Evolutionary conservation across 768 basidiomycete species (phyloP).

Genomic region (Dentipellis fragilis): DNA sequence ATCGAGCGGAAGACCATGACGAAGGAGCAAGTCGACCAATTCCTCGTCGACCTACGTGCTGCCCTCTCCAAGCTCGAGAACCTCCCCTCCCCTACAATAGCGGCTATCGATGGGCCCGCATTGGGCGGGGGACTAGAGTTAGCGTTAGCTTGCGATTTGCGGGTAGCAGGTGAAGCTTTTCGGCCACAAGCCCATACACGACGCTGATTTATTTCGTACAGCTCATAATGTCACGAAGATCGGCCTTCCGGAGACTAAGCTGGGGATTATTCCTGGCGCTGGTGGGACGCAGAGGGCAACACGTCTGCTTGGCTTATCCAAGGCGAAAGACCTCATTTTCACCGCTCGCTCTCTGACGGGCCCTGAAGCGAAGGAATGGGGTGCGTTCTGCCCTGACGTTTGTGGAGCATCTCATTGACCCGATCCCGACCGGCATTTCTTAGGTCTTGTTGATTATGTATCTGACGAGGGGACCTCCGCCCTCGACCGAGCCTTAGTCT

Average conservation of each 20-base stretch:
- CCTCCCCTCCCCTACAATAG: constrained; percentile 82
- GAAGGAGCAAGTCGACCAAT: constrained; percentile 59
- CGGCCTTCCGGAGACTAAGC: constrained; percentile 70
- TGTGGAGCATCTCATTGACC: neutral
- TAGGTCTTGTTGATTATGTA: constrained; percentile 80
- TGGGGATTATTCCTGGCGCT: constrained; percentile 85
- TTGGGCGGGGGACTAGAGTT: constrained; percentile 90
- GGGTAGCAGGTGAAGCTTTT: constrained; percentile 64
- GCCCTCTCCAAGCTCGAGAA: constrained; percentile 69
- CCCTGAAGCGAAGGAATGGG: constrained; percentile 58
- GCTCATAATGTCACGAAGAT: constrained; percentile 70
- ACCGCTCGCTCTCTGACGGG: constrained; percentile 65
- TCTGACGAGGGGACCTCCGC: constrained; percentile 50
- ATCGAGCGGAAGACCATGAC: constrained; percentile 80
- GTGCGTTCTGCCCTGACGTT: constrained; percentile 25
- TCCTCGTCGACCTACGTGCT: constrained; percentile 64
- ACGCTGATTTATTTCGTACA: constrained; percentile 16
- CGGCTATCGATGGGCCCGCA: constrained; percentile 88
- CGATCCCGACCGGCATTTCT: neutral
- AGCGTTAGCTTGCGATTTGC: constrained; percentile 80
- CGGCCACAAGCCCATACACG: neutral
- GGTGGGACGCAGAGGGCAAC: constrained; percentile 82
- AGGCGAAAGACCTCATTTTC: constrained; percentile 82
- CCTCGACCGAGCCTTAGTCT: constrained; percentile 56
- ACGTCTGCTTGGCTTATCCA: constrained; percentile 66